These are phyloP conservation scores for Podosphaera xanthii DNA, from an alignment of 2,329 filamentous ascomycete genomes.

Conservation along the genomic window DNA sequence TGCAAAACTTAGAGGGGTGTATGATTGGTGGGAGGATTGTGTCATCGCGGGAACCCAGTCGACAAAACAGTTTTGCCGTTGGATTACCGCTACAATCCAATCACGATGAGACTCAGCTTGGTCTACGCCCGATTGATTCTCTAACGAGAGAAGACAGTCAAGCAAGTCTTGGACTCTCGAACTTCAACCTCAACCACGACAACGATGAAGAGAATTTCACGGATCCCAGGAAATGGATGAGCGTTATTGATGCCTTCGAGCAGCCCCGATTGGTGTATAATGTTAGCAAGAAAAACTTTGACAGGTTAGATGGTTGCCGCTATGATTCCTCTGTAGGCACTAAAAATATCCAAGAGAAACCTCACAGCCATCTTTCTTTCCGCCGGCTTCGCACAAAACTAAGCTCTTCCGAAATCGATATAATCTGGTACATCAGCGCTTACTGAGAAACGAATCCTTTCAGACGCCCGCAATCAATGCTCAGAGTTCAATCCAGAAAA, in stretches of 20 bases:
- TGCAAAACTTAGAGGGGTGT: slow-evolving; percentile 64
- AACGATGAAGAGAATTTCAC: slow-evolving; percentile 30
- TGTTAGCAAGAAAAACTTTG: slow-evolving; percentile 69
- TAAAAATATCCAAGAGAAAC: slow-evolving; percentile 24
- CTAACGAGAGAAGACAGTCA: slow-evolving; percentile 36
- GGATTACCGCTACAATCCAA: slow-evolving; percentile 29
- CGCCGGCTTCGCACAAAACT: slow-evolving; percentile 61
- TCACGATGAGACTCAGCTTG: slow-evolving; percentile 30
- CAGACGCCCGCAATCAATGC: slow-evolving; percentile 56
- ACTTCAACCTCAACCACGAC: slow-evolving; percentile 28
- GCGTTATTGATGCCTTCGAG: slow-evolving; percentile 60
- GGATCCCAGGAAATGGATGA: slow-evolving; percentile 65
- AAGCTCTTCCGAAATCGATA: slow-evolving; percentile 73
- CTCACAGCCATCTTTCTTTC: slow-evolving; percentile 46
- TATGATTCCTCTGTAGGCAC: background rate
- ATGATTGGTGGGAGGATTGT: slow-evolving; percentile 67
- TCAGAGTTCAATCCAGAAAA: slow-evolving; percentile 29
- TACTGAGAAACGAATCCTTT: slow-evolving; percentile 83
- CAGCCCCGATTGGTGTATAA: slow-evolving; percentile 66
- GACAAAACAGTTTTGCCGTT: slow-evolving; percentile 42
- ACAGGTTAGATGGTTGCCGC: slow-evolving; percentile 32
- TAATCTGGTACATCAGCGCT: slow-evolving; percentile 74
- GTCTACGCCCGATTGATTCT: slow-evolving; percentile 23
- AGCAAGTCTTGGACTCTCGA: slow-evolving; percentile 38
- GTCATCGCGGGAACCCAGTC: slow-evolving; percentile 28